phyloP scores from a whole-genome alignment of 805 yeast genomes.

The Wickerhamiella siamensis region DNA sequence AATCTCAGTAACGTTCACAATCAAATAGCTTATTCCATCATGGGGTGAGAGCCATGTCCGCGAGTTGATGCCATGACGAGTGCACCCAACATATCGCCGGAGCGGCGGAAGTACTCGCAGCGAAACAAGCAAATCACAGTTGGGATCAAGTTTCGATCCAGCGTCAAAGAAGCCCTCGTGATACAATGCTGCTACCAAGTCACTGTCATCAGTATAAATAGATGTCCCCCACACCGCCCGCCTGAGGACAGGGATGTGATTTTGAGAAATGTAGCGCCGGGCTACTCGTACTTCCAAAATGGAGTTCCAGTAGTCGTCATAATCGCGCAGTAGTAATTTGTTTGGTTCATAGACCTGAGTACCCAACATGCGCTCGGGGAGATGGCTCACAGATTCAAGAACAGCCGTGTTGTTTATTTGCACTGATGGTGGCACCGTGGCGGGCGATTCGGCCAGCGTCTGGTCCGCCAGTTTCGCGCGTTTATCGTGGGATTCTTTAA shows the following conservation, averaged over 20 bases:
- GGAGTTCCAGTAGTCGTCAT: slow-evolving; percentile 24
- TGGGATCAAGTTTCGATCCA: slow-evolving; percentile 23
- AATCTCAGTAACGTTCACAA: slow-evolving; percentile 35
- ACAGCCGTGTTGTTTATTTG: slow-evolving; percentile 30
- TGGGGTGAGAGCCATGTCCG: slow-evolving; percentile 61
- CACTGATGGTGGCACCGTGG: slow-evolving; percentile 14
- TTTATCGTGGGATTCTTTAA: slow-evolving; percentile 15
- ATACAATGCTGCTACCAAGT: slow-evolving; percentile 54
- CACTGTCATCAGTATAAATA: slow-evolving; percentile 87
- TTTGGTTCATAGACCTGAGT: slow-evolving; percentile 34
- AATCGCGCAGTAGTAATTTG: slow-evolving; percentile 17
- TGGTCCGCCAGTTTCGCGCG: slow-evolving; percentile 5
- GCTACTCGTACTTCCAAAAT: slow-evolving; percentile 46
- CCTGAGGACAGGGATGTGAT: slow-evolving; percentile 25
- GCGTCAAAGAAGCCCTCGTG: slow-evolving; percentile 53
- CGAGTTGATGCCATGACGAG: slow-evolving; percentile 55
- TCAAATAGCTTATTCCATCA: slow-evolving; percentile 63
- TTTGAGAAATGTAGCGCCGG: slow-evolving; percentile 26
- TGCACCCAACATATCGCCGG: slow-evolving; percentile 47
- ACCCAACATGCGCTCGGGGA: slow-evolving; percentile 38
- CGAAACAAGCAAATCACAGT: slow-evolving; percentile 41
- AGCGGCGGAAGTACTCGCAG: slow-evolving; percentile 55
- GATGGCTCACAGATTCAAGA: slow-evolving; percentile 27
- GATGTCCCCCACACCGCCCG: slow-evolving; percentile 84
- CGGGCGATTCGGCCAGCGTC: neutral